Percentiles rank a stretch among this genome's conserved stretches.
These are phyloP conservation scores for Phylloporus scabripes DNA, from an alignment of 768 basidiomycete genomes.

Conservation along the genomic window DNA sequence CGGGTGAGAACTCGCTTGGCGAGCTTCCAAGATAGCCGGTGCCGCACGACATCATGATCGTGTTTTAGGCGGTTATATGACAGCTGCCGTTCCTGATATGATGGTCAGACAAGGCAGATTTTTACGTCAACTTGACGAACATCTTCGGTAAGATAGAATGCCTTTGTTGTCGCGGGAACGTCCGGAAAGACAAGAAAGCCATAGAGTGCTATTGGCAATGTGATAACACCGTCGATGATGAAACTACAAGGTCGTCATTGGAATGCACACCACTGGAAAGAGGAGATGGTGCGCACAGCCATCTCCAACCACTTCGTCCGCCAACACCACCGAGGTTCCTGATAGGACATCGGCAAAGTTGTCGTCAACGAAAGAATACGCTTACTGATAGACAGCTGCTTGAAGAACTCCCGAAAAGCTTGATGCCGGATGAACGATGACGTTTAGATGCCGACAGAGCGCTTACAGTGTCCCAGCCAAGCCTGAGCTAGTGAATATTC, in stretches of 20 bases:
- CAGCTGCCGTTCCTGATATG: slow-evolving; percentile 48
- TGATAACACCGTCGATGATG: slow-evolving; percentile 67
- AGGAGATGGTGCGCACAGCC: slow-evolving; percentile 39
- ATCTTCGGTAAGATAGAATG: slow-evolving; percentile 58
- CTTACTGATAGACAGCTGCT: slow-evolving; percentile 55
- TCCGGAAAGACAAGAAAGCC: slow-evolving; percentile 73
- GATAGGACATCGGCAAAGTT: background rate
- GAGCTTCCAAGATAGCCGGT: slow-evolving; percentile 43
- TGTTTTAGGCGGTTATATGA: slow-evolving; percentile 44
- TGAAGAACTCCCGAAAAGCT: slow-evolving; percentile 66
- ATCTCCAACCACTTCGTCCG: slow-evolving; percentile 62
- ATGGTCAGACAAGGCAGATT: background rate
- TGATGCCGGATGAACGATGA: background rate
- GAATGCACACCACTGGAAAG: too few relatives aligned
- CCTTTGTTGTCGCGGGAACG: slow-evolving; percentile 56
- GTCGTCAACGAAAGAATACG: background rate
- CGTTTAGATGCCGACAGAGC: background rate
- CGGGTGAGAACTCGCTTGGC: slow-evolving; percentile 45
- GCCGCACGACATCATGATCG: slow-evolving; percentile 37
- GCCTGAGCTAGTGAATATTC: slow-evolving; percentile 64
- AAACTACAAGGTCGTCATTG: slow-evolving; percentile 36
- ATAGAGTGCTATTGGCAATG: slow-evolving; percentile 64
- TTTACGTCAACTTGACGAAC: slow-evolving; percentile 27
- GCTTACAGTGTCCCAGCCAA: slow-evolving; percentile 34
- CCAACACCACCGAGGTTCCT: slow-evolving; percentile 46